Evolutionary conservation across 176 grass and related monocot species (phyloP).

Genomic region (Oropetium thomaeum): DNA sequence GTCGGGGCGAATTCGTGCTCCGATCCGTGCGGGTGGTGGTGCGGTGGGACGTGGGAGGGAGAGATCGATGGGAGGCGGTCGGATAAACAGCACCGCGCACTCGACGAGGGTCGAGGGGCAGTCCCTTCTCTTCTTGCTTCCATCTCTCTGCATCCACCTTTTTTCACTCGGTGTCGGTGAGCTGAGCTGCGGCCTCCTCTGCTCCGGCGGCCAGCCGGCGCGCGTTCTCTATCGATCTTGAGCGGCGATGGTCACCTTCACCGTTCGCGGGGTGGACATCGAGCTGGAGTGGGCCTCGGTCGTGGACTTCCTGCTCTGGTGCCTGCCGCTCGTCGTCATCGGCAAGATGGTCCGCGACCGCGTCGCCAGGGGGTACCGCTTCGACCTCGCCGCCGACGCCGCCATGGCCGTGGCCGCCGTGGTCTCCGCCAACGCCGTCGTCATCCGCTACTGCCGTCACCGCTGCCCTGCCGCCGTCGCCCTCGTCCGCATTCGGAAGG

Average conservation of each 20-base stretch:
- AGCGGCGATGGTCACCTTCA: not conserved
- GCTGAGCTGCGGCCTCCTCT: not conserved
- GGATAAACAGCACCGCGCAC: not conserved
- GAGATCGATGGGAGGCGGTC: not conserved
- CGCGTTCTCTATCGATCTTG: too few species aligned
- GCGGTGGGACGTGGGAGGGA: not conserved
- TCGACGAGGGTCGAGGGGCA: too few species aligned
- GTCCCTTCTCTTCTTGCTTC: too few species aligned
- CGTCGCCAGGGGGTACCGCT: not conserved
- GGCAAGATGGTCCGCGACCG: not conserved
- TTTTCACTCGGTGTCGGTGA: too few species aligned
- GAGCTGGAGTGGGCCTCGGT: not conserved
- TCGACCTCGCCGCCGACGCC: conserved; percentile 15
- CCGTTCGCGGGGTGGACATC: not conserved
- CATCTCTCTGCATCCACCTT: not conserved
- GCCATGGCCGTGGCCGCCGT: not conserved
- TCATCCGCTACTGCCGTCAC: not conserved
- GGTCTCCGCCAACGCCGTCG: conserved; percentile 3
- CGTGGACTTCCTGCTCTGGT: not conserved
- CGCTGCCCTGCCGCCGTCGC: not conserved
- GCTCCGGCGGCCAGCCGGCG: not conserved
- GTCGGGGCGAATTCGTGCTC: conserved; percentile 27
- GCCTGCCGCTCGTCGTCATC: conserved; percentile 7
- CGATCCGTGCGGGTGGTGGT: not conserved
- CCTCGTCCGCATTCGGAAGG: not conserved